phyloP scores from a whole-genome alignment of 495 filamentous ascomycete genomes.

The Aspergillus leporis region DNA sequence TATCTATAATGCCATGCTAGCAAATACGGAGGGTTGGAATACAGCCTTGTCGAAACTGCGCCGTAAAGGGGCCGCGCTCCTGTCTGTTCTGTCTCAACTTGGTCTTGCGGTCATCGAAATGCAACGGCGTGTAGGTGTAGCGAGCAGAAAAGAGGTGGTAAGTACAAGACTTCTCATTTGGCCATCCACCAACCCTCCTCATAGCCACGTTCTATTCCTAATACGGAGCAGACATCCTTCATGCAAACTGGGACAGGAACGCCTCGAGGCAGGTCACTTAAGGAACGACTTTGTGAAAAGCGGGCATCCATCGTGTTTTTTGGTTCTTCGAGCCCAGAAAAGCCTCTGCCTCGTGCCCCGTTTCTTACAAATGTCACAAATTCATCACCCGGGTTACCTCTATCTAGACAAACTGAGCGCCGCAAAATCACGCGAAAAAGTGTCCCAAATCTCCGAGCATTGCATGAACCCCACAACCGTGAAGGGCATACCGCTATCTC shows the following conservation, averaged over 20 bases:
- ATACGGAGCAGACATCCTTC: constrained; percentile 25
- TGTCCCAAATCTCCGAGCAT: constrained; percentile 21
- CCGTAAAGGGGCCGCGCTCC: constrained; percentile 60
- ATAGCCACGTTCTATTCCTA: constrained; percentile 5
- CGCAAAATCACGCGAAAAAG: constrained; percentile 22
- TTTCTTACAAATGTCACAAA: constrained; percentile 14
- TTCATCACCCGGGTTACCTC: constrained; percentile 8
- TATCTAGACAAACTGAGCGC: constrained; percentile 11
- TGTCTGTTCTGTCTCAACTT: constrained; percentile 62
- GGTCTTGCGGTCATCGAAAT: constrained; percentile 72
- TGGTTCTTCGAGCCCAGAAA: constrained; percentile 19
- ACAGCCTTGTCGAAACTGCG: constrained; percentile 70
- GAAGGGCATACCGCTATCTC: background rate
- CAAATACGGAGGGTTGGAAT: constrained; percentile 86
- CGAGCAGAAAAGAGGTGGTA: constrained; percentile 62
- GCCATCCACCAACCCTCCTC: background rate
- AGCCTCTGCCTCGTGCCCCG: constrained; percentile 39
- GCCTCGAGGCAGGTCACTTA: constrained; percentile 23
- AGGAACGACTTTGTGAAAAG: constrained; percentile 28
- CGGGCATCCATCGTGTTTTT: constrained; percentile 7
- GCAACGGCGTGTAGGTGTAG: constrained; percentile 70
- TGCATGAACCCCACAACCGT: background rate
- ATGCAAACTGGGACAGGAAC: constrained; percentile 14
- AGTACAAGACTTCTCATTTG: constrained; percentile 17
- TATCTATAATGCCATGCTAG: constrained; percentile 77